Conservation (phyloP, 2,329 filamentous ascomycete species). For the Tolypocladium endophyticum region DNA sequence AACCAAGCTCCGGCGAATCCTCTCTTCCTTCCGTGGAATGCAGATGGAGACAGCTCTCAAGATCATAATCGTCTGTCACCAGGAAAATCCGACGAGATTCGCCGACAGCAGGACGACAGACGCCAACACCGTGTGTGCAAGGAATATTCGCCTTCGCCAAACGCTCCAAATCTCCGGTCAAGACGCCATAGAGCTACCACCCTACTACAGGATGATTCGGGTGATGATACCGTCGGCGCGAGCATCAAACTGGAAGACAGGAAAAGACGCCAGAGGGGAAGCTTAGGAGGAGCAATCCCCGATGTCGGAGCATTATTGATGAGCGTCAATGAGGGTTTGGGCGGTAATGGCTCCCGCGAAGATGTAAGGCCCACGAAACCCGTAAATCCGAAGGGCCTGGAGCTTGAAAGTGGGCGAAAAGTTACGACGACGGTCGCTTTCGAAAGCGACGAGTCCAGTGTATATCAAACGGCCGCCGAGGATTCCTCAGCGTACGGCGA, state of each 20-base stretch:
- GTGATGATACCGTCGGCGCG: background rate
- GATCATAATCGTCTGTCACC: background rate
- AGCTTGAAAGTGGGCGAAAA: background rate
- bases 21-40: slow-evolving; percentile 21
- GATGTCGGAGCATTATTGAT: background rate
- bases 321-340: background rate
- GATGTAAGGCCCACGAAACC: too few relatives aligned
- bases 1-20: slow-evolving; percentile 14
- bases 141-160: background rate
- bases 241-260: background rate
- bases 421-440: background rate
- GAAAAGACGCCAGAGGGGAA: background rate
- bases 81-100: background rate
- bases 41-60: slow-evolving; percentile 7
- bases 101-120: background rate
- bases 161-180: background rate
- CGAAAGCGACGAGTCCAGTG: slow-evolving; percentile 10
- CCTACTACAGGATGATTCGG: background rate
- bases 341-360: too few relatives aligned
- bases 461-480: slow-evolving; percentile 13
- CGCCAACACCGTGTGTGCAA: background rate
- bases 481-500: slow-evolving; percentile 8
- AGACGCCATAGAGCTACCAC: background rate
- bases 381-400: too few relatives aligned
- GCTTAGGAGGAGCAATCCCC: background rate